A percentile compares a stretch with the other conserved stretches of the same genome.
These are phyloP conservation scores for Yarrowia alimentaria DNA, from an alignment of 805 yeast genomes.

Conservation along the genomic window DNA sequence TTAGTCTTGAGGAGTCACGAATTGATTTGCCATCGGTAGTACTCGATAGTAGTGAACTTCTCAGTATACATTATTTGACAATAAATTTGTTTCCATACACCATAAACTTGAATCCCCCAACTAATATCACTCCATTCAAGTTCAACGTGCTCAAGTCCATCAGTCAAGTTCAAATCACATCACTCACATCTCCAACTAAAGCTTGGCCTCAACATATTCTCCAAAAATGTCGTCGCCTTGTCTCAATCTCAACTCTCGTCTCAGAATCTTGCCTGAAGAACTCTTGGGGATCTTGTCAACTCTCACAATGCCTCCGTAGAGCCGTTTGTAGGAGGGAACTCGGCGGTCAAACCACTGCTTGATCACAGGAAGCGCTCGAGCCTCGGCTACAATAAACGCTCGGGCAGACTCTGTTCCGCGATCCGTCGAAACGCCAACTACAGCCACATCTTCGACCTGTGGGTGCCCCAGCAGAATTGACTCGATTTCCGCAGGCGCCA, in stretches of 20 bases:
- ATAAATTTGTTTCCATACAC: too few relatives aligned
- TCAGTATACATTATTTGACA: too few relatives aligned
- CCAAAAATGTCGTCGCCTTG: constrained; percentile 32
- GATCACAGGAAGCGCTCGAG: constrained; percentile 32
- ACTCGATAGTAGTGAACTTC: too few relatives aligned
- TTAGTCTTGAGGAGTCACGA: too few relatives aligned
- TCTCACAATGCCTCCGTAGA: constrained; percentile 55
- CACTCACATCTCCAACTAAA: too few relatives aligned
- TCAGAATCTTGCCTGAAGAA: constrained; percentile 90
- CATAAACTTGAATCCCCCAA: too few relatives aligned
- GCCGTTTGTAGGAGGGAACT: constrained; percentile 42
- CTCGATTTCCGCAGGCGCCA: constrained; percentile 93
- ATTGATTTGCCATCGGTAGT: too few relatives aligned
- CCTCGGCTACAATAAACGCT: constrained; percentile 38
- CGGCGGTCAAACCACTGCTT: constrained; percentile 40
- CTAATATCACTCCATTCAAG: too few relatives aligned
- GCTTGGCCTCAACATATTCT: constrained; percentile 27
- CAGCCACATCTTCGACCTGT: constrained; percentile 84
- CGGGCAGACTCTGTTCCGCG: constrained; percentile 67
- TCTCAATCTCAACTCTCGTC: constrained; percentile 76
- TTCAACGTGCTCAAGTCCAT: too few relatives aligned
- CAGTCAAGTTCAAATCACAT: too few relatives aligned
- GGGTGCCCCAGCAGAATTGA: constrained; percentile 72
- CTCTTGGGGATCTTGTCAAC: constrained; percentile 88
- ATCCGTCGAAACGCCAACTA: constrained; percentile 72